Evolutionary conservation across 129 eudicot species (phyloP).

Genomic region (Solidago caesia): DNA sequence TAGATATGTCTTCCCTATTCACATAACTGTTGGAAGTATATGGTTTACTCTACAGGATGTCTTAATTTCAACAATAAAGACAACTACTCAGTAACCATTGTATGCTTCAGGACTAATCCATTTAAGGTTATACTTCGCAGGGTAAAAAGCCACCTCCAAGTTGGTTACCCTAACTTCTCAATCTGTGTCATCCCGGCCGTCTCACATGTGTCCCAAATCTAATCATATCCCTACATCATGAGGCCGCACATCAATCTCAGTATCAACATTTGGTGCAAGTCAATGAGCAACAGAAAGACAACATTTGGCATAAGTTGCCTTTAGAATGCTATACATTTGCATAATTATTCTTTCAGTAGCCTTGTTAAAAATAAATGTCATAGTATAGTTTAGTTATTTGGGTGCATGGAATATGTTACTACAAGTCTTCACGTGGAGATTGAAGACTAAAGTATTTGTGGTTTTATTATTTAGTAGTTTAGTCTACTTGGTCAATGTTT

Average conservation of each 20-base stretch:
- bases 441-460: too few relatives aligned
- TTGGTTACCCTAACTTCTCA: background rate
- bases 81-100: background rate
- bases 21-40: background rate
- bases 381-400: too few relatives aligned
- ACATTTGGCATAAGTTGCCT: constrained; percentile 8
- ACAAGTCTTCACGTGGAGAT: too few relatives aligned
- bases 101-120: background rate
- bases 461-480: too few relatives aligned
- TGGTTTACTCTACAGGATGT: background rate
- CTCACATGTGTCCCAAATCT: constrained; percentile 3
- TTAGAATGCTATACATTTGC: background rate
- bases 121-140: background rate
- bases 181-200: background rate
- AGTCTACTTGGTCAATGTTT: too few relatives aligned
- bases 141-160: too few relatives aligned
- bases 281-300: constrained; percentile 6
- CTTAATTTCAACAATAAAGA: background rate
- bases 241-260: background rate
- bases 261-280: constrained; percentile 12
- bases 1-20: background rate
- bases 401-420: too few relatives aligned
- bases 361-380: too few relatives aligned
- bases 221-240: constrained; percentile 2
- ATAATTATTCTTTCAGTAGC: constrained; percentile 7